Percentiles rank a stretch among this genome's conserved stretches.
Conservation (phyloP, 2,329 filamentous ascomycete genomes). For the Colletotrichum sp. region DNA sequence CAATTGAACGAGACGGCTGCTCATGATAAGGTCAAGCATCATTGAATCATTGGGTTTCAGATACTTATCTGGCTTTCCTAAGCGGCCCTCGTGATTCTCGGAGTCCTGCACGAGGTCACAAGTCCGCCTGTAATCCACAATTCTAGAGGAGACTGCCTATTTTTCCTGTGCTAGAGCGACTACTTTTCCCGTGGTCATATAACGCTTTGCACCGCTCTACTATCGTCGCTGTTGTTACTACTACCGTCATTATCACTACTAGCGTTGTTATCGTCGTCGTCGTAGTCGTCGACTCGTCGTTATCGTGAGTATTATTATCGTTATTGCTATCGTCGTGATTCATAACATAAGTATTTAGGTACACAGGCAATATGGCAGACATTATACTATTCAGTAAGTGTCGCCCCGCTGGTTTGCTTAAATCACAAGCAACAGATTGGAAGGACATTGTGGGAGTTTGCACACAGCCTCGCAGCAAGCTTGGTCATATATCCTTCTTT, state of each 20-base stretch:
- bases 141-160: neutral
- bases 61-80: neutral
- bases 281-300: too few species aligned
- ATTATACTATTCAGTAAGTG: neutral
- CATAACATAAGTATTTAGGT: too few species aligned
- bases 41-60: neutral
- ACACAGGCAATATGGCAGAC: too few species aligned
- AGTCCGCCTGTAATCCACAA: neutral
- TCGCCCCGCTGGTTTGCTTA: neutral
- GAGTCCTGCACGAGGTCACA: neutral
- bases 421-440: neutral
- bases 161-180: too few species aligned
- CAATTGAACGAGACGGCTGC: neutral
- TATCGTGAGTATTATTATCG: too few species aligned
- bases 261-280: too few species aligned
- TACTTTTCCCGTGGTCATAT: accelerated
- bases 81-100: neutral
- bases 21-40: neutral
- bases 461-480: neutral
- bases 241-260: too few species aligned
- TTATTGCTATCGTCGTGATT: too few species aligned
- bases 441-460: neutral
- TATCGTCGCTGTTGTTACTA: too few species aligned
- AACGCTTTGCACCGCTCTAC: too few species aligned
- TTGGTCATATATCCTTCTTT: neutral